These are phyloP conservation scores for Trichoderma sp. DNA, from an alignment of 2,329 filamentous ascomycete species.

Conservation along the genomic window DNA sequence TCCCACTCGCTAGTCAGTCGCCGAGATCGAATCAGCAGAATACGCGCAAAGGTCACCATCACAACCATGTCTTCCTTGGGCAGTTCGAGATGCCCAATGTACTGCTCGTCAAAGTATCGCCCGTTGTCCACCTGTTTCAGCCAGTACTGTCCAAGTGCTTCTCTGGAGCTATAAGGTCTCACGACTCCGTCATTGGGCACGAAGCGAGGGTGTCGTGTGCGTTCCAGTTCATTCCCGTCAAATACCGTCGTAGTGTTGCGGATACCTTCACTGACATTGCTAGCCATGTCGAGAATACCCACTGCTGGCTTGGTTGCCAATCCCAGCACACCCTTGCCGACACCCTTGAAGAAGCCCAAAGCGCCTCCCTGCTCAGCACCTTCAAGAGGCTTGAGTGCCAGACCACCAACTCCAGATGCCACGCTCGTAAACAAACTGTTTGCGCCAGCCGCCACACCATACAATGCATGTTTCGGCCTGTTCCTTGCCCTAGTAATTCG, in stretches of 20 bases:
- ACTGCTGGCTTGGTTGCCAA: conserved; percentile 97
- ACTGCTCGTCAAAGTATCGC: conserved; percentile 95
- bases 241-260: conserved; percentile 99
- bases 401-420: conserved; percentile 88
- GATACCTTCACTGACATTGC: conserved; percentile 94
- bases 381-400: conserved; percentile 91
- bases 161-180: conserved; percentile 88
- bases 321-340: conserved; percentile 91
- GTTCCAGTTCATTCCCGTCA: conserved; percentile 89
- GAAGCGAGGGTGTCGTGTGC: conserved; percentile 89
- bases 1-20: conserved; percentile 92
- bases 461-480: conserved; percentile 93
- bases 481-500: conserved; percentile 93
- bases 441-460: conserved; percentile 91
- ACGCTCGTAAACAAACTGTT: conserved; percentile 93
- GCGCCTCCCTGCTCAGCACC: conserved; percentile 95
- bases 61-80: conserved; percentile 85
- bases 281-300: conserved; percentile 93
- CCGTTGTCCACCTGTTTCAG: conserved; percentile 97
- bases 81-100: conserved; percentile 94
- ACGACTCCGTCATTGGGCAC: conserved; percentile 92
- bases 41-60: conserved; percentile 83
- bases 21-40: conserved; percentile 87
- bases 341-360: conserved; percentile 93
- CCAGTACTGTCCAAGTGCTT: conserved; percentile 97